Conservation (phyloP, 1,284 basidiomycete species). For the Apiotrichum porosum region DNA sequence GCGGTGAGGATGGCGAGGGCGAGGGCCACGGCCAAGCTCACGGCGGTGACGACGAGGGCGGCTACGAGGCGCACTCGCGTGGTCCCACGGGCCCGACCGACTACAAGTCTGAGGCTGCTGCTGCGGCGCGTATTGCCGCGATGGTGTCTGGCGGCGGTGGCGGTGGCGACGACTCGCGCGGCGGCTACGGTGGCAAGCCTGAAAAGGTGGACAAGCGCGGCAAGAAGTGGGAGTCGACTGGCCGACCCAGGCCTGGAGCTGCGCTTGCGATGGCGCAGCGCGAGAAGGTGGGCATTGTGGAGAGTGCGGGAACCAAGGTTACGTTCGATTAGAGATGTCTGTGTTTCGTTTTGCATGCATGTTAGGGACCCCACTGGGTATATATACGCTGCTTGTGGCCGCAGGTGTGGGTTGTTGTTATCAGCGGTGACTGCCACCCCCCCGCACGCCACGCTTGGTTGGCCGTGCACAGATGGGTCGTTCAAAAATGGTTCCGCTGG, state of each 20-base stretch:
- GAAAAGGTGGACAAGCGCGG: slow-evolving; percentile 28
- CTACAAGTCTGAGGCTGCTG: slow-evolving; percentile 11
- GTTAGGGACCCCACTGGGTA: too few relatives aligned
- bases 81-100: slow-evolving; percentile 1
- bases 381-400: too few relatives aligned
- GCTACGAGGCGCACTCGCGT: slow-evolving; percentile 1
- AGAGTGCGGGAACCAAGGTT: slow-evolving; percentile 68
- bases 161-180: neutral
- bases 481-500: too few relatives aligned
- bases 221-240: slow-evolving; percentile 46
- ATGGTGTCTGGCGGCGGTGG: slow-evolving; percentile 10
- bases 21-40: neutral
- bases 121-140: slow-evolving; percentile 12
- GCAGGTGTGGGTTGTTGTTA: too few relatives aligned
- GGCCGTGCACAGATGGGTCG: too few relatives aligned
- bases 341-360: neutral
- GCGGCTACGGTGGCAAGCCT: neutral
- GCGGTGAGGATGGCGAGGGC: neutral
- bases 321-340: slow-evolving; percentile 56
- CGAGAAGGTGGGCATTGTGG: slow-evolving; percentile 77
- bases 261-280: slow-evolving; percentile 83
- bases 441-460: neutral
- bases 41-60: slow-evolving; percentile 5
- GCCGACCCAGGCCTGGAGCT: slow-evolving; percentile 76
- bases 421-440: neutral